A percentile compares a stretch with the other conserved stretches of the same genome.
These are phyloP conservation scores for Lactarius vividus DNA, from an alignment of 768 basidiomycete genomes.

Conservation along the genomic window DNA sequence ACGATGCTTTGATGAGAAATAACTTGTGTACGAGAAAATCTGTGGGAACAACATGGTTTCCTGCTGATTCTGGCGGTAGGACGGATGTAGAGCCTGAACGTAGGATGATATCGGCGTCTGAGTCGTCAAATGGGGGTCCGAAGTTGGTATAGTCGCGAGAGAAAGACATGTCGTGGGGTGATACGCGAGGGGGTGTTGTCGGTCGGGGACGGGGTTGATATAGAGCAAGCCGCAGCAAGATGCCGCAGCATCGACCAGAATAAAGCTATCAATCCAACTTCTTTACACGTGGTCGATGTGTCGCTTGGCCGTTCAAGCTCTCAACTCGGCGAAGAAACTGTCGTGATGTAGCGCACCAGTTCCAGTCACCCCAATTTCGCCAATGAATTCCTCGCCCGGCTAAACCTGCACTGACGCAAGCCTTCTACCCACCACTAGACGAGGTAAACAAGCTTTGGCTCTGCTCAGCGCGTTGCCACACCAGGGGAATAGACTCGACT, in stretches of 20 bases:
- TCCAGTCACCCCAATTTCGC: slow-evolving; percentile 4
- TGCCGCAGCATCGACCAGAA: background rate
- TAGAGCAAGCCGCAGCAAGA: background rate
- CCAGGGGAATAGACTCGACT: slow-evolving; percentile 20
- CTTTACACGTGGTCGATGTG: background rate
- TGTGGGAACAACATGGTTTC: background rate
- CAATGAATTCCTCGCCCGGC: slow-evolving; percentile 2
- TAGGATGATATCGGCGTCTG: slow-evolving; percentile 36
- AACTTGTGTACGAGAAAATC: slow-evolving; percentile 14
- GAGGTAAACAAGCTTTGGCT: slow-evolving; percentile 47
- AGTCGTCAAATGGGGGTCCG: slow-evolving; percentile 47
- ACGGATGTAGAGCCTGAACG: background rate
- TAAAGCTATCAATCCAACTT: background rate
- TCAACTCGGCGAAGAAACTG: background rate
- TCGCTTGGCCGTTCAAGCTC: background rate
- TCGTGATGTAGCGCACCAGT: background rate
- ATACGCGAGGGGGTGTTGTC: background rate
- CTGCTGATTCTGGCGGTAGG: background rate
- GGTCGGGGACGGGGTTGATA: background rate
- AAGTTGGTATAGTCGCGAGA: slow-evolving; percentile 30
- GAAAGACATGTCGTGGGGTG: slow-evolving; percentile 5
- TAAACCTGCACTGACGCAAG: slow-evolving; percentile 20
- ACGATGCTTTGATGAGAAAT: slow-evolving; percentile 15
- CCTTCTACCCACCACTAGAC: slow-evolving; percentile 41
- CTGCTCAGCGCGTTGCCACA: slow-evolving; percentile 57